Conservation (phyloP, 2,329 filamentous ascomycete species). For the Venturia pyrina region DNA sequence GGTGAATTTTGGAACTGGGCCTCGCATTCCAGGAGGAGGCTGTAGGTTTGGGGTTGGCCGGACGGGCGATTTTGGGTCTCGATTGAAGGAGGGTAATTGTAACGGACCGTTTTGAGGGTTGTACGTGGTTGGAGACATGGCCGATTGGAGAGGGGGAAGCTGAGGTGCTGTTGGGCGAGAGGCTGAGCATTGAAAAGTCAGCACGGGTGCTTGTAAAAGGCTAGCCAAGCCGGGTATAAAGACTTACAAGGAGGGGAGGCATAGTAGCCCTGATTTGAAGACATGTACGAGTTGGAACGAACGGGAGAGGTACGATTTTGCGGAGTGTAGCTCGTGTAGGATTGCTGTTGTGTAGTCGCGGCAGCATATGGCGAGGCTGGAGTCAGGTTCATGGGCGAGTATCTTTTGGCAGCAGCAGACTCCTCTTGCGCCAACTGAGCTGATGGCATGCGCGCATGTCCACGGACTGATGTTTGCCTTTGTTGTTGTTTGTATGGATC, state of each 20-base stretch:
- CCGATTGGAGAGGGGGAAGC: constrained; percentile 65
- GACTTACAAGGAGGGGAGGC: constrained; percentile 36
- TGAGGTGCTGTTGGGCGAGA: constrained; percentile 51
- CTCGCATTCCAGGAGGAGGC: constrained; percentile 40
- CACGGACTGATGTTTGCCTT: constrained; percentile 74
- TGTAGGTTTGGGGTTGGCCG: constrained; percentile 39
- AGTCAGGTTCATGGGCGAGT: constrained; percentile 93
- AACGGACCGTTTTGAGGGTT: constrained; percentile 63
- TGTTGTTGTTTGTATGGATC: constrained; percentile 58
- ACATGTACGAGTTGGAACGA: constrained; percentile 50
- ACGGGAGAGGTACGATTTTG: constrained; percentile 69
- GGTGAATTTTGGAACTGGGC: constrained; percentile 78
- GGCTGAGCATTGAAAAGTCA: constrained; percentile 19
- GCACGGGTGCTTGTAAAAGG: constrained; percentile 16
- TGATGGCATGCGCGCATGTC: constrained; percentile 66
- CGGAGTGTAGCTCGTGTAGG: constrained; percentile 33
- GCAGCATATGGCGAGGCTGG: constrained; percentile 66
- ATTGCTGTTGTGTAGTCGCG: constrained; percentile 44
- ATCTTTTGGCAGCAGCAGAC: constrained; percentile 77
- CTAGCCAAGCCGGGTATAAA: constrained; percentile 12
- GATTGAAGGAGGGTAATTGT: constrained; percentile 57
- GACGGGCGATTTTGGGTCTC: constrained; percentile 41
- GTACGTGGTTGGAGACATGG: constrained; percentile 56
- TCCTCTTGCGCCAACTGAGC: constrained; percentile 66
- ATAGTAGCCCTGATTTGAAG: constrained; percentile 48